A percentile compares a stretch with the other conserved stretches of the same genome.
These are phyloP conservation scores for Sutorius australiensis DNA, from an alignment of 768 basidiomycete species.

Conservation along the genomic window DNA sequence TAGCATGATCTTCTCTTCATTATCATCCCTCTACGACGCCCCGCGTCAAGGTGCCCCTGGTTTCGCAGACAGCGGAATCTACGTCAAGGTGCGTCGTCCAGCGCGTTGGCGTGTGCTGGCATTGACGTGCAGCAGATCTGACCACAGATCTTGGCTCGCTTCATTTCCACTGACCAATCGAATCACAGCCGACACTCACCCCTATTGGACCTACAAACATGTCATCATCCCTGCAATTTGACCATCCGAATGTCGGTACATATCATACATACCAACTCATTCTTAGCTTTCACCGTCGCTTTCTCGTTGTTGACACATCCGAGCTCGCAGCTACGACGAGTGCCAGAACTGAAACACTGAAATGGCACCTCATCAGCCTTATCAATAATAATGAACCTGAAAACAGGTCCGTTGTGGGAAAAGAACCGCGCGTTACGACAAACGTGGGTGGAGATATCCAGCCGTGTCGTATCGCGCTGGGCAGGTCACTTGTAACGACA, in stretches of 20 bases:
- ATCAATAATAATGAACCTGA: background rate
- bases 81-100: background rate
- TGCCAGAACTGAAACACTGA: constrained; percentile 5
- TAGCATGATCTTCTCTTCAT: background rate
- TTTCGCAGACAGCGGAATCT: background rate
- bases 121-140: background rate
- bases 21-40: background rate
- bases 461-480: background rate
- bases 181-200: background rate
- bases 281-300: background rate
- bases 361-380: background rate
- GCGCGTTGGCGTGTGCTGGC: background rate
- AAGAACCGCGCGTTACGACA: constrained; percentile 4
- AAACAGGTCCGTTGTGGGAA: constrained; percentile 6
- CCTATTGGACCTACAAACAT: background rate
- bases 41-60: background rate
- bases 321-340: background rate
- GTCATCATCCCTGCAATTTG: background rate
- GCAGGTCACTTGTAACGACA: background rate
- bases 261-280: no score
- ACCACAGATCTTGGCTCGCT: background rate
- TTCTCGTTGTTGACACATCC: background rate
- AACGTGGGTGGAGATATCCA: constrained; percentile 13
- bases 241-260: background rate
- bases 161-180: background rate